Evolutionary conservation across 257 asterid species (phyloP), one percentile per base, ranked within the genome.

Genomic region (Solanum clarkiae): DNA sequence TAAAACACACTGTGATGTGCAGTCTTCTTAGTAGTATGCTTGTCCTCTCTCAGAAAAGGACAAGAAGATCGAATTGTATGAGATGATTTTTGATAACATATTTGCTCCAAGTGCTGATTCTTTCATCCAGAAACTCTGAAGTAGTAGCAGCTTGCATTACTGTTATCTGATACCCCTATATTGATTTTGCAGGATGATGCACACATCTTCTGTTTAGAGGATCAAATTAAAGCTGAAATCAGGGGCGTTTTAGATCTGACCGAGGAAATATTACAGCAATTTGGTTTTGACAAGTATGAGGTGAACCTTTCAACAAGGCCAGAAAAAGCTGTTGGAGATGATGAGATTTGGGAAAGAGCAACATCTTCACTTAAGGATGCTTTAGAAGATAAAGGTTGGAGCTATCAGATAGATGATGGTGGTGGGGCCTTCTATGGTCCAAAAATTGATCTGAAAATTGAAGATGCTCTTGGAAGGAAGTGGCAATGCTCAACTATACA

Each of bases 341-440:
- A 91, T 87, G 93, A 93, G 84, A 96, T 95, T 86, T 96, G 99
- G 99, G 89, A 91, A 75, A 96, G 87, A 90, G 98, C 99, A 90
- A 94, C 99, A 47, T 81, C 87, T 65, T 98, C 99, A 59, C 91
- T 96, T 68, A 88, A 93, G 93, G 95, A 96, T 85, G 99, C 98
- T 85, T 90, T 95, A 87, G 84, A 91, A 84, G 99, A 94, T 89
- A 96, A 95, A 92, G 94, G 97, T 81, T 96, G 98, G 99, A 87
- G 86, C 81, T 96, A 94, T 89, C 91, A 93, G 88, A 93, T 94
- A 29, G 99, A 96, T 80, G 98, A 91, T 75, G 99, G 99, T 72
- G 99, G 99, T 20, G 99, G 99, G 56, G 99, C 99, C 59, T 96
- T 96, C 88, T 96, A 96, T 88, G 99, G 99, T 85, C 98, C 99